Evolutionary conservation across 176 grass and related monocot species (phyloP).

Genomic region (Coix lacrymajobi): DNA sequence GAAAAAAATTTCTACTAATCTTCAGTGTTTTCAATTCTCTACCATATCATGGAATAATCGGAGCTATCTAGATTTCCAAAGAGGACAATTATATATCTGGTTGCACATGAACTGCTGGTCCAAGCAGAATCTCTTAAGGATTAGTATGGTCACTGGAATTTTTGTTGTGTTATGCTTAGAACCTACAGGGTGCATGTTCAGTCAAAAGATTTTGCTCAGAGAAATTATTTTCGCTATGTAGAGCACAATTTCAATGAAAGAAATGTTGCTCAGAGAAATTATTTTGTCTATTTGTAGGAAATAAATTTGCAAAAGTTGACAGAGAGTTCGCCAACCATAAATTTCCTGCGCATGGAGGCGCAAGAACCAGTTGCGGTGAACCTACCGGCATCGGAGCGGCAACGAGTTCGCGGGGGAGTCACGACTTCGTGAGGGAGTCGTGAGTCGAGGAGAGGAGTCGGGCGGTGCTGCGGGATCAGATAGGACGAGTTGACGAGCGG

Average conservation of each 20-base stretch:
- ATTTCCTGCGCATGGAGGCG: too few species aligned
- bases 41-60: neutral
- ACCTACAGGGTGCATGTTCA: slow-evolving; percentile 9
- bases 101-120: neutral
- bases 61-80: neutral
- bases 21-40: neutral
- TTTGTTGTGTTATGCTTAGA: slow-evolving; percentile 1
- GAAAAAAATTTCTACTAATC: neutral
- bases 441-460: too few species aligned
- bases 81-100: neutral
- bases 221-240: neutral
- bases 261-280: too few species aligned
- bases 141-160: neutral
- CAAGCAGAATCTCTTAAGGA: neutral
- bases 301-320: too few species aligned
- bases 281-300: too few species aligned
- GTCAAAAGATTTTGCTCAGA: slow-evolving; percentile 22
- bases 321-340: too few species aligned
- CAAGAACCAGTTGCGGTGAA: too few species aligned
- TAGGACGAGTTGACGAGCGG: too few species aligned
- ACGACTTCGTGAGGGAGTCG: too few species aligned
- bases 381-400: too few species aligned
- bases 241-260: neutral
- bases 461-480: too few species aligned
- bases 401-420: too few species aligned